Evolutionary conservation across 2,329 filamentous ascomycete genomes (phyloP).

Genomic region (Fusarium dlaminii): DNA sequence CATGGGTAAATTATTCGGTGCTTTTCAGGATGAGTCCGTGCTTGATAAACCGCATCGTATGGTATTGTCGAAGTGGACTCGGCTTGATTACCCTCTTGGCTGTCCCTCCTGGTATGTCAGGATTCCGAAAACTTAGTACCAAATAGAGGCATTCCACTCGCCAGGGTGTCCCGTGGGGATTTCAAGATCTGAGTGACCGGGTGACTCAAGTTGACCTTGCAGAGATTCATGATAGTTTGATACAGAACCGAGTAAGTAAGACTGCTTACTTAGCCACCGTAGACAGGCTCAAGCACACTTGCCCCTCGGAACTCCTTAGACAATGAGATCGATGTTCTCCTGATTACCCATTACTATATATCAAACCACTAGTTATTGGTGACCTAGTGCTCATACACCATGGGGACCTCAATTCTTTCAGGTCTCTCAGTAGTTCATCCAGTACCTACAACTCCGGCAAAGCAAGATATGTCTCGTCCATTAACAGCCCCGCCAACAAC

Average conservation of each 20-base stretch:
- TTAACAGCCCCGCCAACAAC: slow-evolving; percentile 48
- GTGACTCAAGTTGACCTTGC: slow-evolving; percentile 7
- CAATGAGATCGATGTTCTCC: neutral
- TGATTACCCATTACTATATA: neutral
- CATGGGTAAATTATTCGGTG: slow-evolving; percentile 33
- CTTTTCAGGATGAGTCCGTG: neutral
- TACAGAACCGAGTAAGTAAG: neutral
- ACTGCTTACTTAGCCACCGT: neutral
- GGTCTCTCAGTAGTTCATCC: slow-evolving; percentile 48
- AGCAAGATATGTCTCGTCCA: slow-evolving; percentile 35
- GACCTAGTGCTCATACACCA: slow-evolving; percentile 25
- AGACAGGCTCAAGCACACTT: neutral
- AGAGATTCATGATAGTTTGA: neutral
- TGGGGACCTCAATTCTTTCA: slow-evolving; percentile 49
- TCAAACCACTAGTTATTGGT: neutral
- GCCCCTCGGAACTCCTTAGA: neutral
- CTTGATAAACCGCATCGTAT: neutral
- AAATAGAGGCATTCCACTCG: slow-evolving; percentile 24
- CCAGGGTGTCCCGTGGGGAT: slow-evolving; percentile 1
- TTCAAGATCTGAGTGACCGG: slow-evolving; percentile 1
- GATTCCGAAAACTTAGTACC: slow-evolving; percentile 3
- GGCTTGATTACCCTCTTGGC: neutral
- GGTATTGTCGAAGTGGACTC: neutral
- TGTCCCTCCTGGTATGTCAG: neutral
- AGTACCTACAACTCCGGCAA: slow-evolving; percentile 18